Evolutionary conservation across 2,329 filamentous ascomycete genomes (phyloP), one percentile per base, ranked within the genome.

Genomic region (Talaromyces pinophilus): DNA sequence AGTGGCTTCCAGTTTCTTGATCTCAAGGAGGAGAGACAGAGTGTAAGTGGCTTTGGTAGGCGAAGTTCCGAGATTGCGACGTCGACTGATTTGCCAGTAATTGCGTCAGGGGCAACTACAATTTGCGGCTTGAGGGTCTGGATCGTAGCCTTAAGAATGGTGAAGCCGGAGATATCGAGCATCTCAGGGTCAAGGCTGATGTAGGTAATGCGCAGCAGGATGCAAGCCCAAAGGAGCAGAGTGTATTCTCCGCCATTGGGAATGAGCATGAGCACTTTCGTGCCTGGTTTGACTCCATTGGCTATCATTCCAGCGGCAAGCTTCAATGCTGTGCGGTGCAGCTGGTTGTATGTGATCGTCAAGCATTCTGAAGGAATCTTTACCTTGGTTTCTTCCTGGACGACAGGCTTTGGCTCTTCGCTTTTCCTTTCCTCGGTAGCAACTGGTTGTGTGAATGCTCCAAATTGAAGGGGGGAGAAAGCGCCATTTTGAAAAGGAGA

Each of bases 161-260:
- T 54, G 6, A 54, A 54, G 17, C 50, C 50, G 50, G 50, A 30
- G 15, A 54, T 54, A 54, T 54, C 50, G 13, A 54, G 50, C 25
- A 54, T 30, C 28, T 22, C 57, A 17, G 57, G 57, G 3, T 59
- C 57, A 8, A 59, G 57, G 22, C 57, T 42, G 35, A 42, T 13
- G 15, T 42, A 42, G 10, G 57, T 59, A 28, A 59, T 8, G 3
- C 57, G 57, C 6, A 40, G 22, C 3, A 59, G 3, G 22, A 44
- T 59, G 35, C 33, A 59, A 59, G 57, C 35, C 57, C 57, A 44
- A 17, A 59, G 38, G 22, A 59, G 57, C 3, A 59, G 38, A 17
- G 33, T 28, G 15, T 42, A 59, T 28, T 59, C 57, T 42, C 33
- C 57, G 5, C 57, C n/a, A 44, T 60, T 60, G 17, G 57, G 57